phyloP scores from a whole-genome alignment of 352 stramenopile species.

The Globisporangium nunn region DNA sequence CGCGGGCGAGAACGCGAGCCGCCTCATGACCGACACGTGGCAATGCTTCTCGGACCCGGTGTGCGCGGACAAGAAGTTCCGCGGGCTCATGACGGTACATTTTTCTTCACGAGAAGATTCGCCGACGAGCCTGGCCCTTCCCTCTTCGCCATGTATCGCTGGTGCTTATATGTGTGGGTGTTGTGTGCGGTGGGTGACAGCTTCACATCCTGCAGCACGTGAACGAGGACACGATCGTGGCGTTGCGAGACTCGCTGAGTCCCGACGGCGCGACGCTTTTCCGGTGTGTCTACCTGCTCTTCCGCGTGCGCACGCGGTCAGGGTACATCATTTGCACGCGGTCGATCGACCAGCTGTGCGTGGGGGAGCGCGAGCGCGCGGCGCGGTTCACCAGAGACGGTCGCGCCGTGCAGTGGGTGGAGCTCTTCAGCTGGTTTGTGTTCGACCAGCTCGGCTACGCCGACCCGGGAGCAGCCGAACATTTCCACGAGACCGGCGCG shows the following conservation, averaged over 20 bases:
- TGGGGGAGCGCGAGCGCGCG: slow-evolving; percentile 10
- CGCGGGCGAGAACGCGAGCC: slow-evolving; percentile 22
- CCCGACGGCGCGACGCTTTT: slow-evolving; percentile 38
- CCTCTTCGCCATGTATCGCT: no score
- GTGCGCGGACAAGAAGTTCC: slow-evolving; percentile 53
- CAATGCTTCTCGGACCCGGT: slow-evolving; percentile 61
- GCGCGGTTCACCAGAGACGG: slow-evolving; percentile 24
- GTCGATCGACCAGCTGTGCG: slow-evolving; percentile 26
- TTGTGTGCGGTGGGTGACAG: not conserved
- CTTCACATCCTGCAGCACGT: slow-evolving; percentile 57
- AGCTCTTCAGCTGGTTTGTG: slow-evolving; percentile 60
- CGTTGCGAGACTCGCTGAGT: slow-evolving; percentile 42
- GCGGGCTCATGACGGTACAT: slow-evolving; percentile 34
- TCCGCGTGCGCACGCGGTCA: slow-evolving; percentile 54
- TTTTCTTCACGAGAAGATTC: no score
- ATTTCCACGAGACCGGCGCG: slow-evolving; percentile 31
- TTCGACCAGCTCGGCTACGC: slow-evolving; percentile 43
- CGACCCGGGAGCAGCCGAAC: slow-evolving; percentile 11
- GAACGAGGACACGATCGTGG: slow-evolving; percentile 66
- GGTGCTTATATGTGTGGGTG: no score
- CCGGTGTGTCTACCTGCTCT: slow-evolving; percentile 64
- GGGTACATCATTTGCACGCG: slow-evolving; percentile 61
- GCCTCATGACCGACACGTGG: slow-evolving; percentile 57
- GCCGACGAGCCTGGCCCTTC: no score
- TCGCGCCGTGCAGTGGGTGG: slow-evolving; percentile 54